Conservation (phyloP, 805 yeast genomes). For the Candida xiaguanensis region DNA sequence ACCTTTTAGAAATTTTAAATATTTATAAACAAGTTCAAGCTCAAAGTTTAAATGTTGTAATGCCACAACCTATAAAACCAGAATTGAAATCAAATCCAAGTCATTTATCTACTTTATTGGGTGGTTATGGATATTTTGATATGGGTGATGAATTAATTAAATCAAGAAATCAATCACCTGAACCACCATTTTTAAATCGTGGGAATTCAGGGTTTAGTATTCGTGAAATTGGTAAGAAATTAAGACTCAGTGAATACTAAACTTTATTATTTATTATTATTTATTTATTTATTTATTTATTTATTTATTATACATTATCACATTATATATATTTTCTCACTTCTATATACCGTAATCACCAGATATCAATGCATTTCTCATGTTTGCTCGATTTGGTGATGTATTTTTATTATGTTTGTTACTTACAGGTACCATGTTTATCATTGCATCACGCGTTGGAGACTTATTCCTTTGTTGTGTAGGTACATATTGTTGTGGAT, state of each 20-base stretch:
- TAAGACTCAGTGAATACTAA: constrained; percentile 60
- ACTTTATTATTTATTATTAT: constrained; percentile 7
- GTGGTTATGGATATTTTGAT: constrained; percentile 61
- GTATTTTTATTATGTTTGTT: constrained; percentile 35
- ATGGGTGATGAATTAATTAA: constrained; percentile 51
- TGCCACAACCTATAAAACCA: background rate
- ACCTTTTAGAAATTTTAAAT: constrained; percentile 43
- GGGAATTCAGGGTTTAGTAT: constrained; percentile 38
- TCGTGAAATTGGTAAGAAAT: constrained; percentile 61
- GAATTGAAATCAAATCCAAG: constrained; percentile 17
- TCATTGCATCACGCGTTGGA: constrained; percentile 17
- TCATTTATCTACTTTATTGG: constrained; percentile 37
- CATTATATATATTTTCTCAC: background rate
- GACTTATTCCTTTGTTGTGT: background rate
- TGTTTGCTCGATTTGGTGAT: constrained; percentile 48
- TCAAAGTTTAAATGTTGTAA: background rate
- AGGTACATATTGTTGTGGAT: background rate
- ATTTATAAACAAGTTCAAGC: constrained; percentile 14
- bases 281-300: constrained; percentile 7
- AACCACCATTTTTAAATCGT: constrained; percentile 43
- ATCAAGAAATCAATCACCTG: constrained; percentile 58
- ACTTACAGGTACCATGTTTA: constrained; percentile 47
- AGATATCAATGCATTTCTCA: constrained; percentile 61
- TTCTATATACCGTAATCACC: constrained; percentile 64
- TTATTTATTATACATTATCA: background rate